phyloP scores from a whole-genome alignment of 2,329 filamentous ascomycete genomes.

The Lasiodiplodia sp. region DNA sequence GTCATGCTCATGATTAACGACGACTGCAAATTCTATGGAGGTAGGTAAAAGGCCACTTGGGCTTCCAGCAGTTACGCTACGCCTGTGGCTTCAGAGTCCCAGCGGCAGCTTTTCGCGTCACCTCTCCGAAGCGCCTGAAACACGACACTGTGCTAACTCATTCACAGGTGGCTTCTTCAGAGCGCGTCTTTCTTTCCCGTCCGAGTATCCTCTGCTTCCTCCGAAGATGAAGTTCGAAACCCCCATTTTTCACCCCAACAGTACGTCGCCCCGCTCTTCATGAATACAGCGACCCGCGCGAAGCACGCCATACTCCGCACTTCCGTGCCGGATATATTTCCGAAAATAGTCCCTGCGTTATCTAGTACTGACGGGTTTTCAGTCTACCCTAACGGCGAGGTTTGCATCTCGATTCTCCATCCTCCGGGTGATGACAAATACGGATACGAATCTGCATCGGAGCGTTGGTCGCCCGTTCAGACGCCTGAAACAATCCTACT shows the following conservation, averaged over 20 bases:
- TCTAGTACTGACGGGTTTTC: not conserved
- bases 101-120: not conserved
- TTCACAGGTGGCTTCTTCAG: conserved; percentile 84
- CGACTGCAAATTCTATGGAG: conserved; percentile 91
- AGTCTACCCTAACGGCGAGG: conserved; percentile 92
- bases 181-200: conserved; percentile 91
- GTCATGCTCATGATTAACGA: conserved; percentile 99
- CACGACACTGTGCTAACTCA: not conserved
- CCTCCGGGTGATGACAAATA: conserved; percentile 96
- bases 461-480: conserved; percentile 96
- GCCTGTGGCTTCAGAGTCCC: not conserved
- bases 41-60: conserved; percentile 57
- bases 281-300: not conserved
- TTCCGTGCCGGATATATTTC: not conserved
- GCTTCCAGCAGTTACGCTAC: too few species aligned
- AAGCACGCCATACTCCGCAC: not conserved
- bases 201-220: conserved; percentile 95
- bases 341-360: not conserved
- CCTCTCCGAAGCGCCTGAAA: not conserved
- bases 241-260: conserved; percentile 96
- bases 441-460: conserved; percentile 95
- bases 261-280: conserved; percentile 55
- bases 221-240: conserved; percentile 96
- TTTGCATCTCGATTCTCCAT: conserved; percentile 98
- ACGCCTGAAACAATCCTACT: conserved; percentile 98